A percentile compares a stretch with the other conserved stretches of the same genome.
These are phyloP conservation scores for Hirsutella minnesotensis DNA, from an alignment of 2,329 filamentous ascomycete genomes.

Conservation along the genomic window DNA sequence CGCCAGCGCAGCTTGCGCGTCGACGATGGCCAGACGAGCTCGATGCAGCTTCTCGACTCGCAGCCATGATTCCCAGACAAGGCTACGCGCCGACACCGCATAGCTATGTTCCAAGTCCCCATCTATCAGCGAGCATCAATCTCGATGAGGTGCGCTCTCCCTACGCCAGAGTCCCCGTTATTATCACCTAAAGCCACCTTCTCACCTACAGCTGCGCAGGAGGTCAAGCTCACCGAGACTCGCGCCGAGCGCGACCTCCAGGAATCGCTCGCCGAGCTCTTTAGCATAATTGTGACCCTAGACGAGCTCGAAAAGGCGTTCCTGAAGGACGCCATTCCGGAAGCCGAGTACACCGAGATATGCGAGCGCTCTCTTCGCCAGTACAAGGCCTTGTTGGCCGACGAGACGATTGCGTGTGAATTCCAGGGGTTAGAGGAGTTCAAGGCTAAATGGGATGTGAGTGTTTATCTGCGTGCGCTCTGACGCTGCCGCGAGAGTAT, in stretches of 20 bases:
- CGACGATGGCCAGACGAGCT: slow-evolving; percentile 1
- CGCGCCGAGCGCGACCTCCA: slow-evolving; percentile 85
- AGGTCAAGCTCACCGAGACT: slow-evolving; percentile 83
- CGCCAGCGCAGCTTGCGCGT: not conserved
- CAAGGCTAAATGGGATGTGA: slow-evolving; percentile 81
- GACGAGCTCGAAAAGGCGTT: slow-evolving; percentile 96
- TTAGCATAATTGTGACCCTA: slow-evolving; percentile 91
- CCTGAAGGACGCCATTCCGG: slow-evolving; percentile 85
- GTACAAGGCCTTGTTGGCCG: slow-evolving; percentile 86
- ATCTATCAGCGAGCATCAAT: slow-evolving; percentile 79
- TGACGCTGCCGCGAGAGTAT: too few relatives aligned
- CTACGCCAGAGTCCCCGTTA: not conserved
- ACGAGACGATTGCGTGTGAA: slow-evolving; percentile 79
- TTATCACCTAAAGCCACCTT: slow-evolving; percentile 4
- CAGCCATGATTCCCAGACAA: slow-evolving; percentile 45
- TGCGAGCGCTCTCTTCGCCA: slow-evolving; percentile 90
- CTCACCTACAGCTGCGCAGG: slow-evolving; percentile 35
- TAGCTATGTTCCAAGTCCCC: slow-evolving; percentile 79
- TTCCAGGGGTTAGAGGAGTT: slow-evolving; percentile 87
- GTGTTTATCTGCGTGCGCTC: slow-evolving; percentile 27
- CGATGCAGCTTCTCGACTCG: slow-evolving; percentile 16
- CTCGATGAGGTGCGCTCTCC: slow-evolving; percentile 66
- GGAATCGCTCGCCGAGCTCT: slow-evolving; percentile 92
- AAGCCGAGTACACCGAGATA: slow-evolving; percentile 90
- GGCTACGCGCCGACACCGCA: slow-evolving; percentile 83